These are phyloP conservation scores for Bryoglossum gracile DNA, from an alignment of 495 filamentous ascomycete genomes.

Conservation along the genomic window DNA sequence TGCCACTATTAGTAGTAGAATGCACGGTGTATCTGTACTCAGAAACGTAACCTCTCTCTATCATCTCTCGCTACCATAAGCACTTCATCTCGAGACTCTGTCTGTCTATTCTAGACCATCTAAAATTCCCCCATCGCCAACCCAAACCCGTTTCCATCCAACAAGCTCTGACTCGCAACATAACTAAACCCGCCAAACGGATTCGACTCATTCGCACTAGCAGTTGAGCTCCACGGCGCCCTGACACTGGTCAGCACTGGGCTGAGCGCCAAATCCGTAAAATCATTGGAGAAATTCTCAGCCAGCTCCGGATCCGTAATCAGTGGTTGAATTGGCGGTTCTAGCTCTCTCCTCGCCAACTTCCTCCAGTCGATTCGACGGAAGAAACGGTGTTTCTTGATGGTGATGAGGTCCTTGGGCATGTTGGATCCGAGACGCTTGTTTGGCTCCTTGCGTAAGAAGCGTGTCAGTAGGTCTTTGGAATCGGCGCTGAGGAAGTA, in stretches of 20 bases:
- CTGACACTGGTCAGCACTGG: conserved; percentile 49
- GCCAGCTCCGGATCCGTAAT: conserved; percentile 92
- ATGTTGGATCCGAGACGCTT: conserved; percentile 84
- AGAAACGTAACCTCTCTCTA: too few species aligned
- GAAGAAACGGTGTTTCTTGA: conserved; percentile 96
- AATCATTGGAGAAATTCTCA: conserved; percentile 87
- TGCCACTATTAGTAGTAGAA: too few species aligned
- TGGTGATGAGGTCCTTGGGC: conserved; percentile 74
- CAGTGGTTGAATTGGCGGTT: conserved; percentile 81
- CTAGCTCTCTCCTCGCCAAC: conserved; percentile 68
- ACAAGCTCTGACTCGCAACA: conserved; percentile 79
- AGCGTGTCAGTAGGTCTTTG: conserved; percentile 82
- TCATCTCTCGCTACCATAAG: too few species aligned
- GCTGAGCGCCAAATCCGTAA: conserved; percentile 77
- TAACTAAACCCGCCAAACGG: conserved; percentile 95
- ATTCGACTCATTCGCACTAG: conserved; percentile 46
- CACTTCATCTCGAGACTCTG: background rate
- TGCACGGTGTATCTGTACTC: too few species aligned
- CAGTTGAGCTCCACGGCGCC: conserved; percentile 19
- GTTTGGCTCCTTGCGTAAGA: conserved; percentile 82
- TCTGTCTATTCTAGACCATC: conserved; percentile 1
- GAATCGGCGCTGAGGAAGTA: conserved; percentile 86
- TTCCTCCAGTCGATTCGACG: conserved; percentile 88
- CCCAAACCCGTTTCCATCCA: conserved; percentile 48
- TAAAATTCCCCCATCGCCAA: conserved; percentile 4